Evolutionary conservation across 2,329 filamentous ascomycete genomes (phyloP).

Genomic region (Podosphaera fusca): DNA sequence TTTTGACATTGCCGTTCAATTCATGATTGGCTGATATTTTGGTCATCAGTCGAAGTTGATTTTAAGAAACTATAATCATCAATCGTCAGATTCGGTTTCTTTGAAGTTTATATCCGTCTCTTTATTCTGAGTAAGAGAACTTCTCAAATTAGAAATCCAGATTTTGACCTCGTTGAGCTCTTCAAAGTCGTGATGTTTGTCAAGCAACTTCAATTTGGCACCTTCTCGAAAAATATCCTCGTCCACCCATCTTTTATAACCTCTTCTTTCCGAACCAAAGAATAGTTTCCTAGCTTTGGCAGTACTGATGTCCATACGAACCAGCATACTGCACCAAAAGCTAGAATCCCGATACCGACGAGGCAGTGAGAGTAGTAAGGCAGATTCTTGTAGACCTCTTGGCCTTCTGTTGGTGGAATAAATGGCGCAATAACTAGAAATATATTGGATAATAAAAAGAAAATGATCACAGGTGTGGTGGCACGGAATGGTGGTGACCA

Average conservation of each 20-base stretch:
- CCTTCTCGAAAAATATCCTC: slow-evolving; percentile 16
- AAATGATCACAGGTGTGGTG: slow-evolving; percentile 27
- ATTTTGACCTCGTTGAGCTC: no score
- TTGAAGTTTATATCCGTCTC: no score
- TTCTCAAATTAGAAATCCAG: no score
- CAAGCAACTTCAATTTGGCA: background rate
- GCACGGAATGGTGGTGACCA: slow-evolving; percentile 33
- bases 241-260: slow-evolving; percentile 42
- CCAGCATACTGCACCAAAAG: slow-evolving; percentile 31
- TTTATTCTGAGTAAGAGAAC: no score
- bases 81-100: no score
- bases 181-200: no score
- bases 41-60: no score
- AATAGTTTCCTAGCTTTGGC: slow-evolving; percentile 28
- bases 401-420: slow-evolving; percentile 25
- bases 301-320: slow-evolving; percentile 29
- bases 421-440: slow-evolving; percentile 38
- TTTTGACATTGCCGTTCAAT: no score
- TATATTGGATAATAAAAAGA: slow-evolving; percentile 37
- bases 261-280: slow-evolving; percentile 29
- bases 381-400: slow-evolving; percentile 28
- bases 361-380: slow-evolving; percentile 36
- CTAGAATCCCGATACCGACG: slow-evolving; percentile 30
- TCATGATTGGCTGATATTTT: no score
- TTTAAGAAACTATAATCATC: no score